Conservation (phyloP, 225 moss, liverwort and hornwort species). For the Sphagnum tenellum region DNA sequence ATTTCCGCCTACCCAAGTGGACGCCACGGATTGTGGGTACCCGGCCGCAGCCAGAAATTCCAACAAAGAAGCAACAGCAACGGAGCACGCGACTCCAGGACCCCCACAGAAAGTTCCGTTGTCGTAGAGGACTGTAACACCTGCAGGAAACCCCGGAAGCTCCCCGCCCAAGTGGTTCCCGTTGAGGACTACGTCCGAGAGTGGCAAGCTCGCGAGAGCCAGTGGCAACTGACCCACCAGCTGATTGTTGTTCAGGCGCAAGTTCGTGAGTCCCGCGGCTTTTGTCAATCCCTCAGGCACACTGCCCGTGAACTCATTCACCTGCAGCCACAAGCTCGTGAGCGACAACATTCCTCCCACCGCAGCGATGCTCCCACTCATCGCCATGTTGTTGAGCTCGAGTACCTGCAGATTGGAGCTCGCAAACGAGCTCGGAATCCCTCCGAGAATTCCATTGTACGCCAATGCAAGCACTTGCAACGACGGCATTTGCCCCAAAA, state of each 20-base stretch:
- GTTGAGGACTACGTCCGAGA: conserved; percentile 16
- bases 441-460: no score
- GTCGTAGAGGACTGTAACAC: background rate
- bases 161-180: conserved; percentile 27
- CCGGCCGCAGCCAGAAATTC: conserved; percentile 57
- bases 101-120: conserved; percentile 33
- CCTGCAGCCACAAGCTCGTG: conserved; percentile 23
- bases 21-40: conserved; percentile 40
- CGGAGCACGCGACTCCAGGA: conserved; percentile 41
- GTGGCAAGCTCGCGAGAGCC: conserved; percentile 6
- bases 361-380: conserved; percentile 20
- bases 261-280: conserved; percentile 16
- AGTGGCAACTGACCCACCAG: conserved; percentile 32
- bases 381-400: conserved; percentile 26
- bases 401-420: conserved; percentile 16
- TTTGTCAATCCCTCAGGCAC: conserved; percentile 28
- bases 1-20: conserved; percentile 55
- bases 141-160: conserved; percentile 13
- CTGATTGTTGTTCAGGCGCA: conserved; percentile 24
- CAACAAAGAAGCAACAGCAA: conserved; percentile 47
- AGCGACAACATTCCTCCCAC: conserved; percentile 27
- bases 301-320: conserved; percentile 23
- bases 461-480: no score
- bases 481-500: no score
- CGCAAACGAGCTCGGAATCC: no score